These are phyloP conservation scores for Debaryomycetaceae sp. DNA, from an alignment of 1,139 yeast genomes.

Conservation along the genomic window DNA sequence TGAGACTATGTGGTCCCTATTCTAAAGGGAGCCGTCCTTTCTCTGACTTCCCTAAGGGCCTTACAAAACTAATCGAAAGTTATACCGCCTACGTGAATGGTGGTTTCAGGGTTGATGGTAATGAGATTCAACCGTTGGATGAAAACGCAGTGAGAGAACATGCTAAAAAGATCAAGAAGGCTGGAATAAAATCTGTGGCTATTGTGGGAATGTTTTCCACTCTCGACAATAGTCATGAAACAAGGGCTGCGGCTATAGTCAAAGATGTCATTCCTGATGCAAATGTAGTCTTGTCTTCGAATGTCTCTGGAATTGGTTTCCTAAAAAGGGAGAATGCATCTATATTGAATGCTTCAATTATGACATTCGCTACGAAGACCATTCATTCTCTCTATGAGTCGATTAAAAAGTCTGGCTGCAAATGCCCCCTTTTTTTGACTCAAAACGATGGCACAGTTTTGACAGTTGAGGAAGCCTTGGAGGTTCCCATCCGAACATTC, in stretches of 20 bases:
- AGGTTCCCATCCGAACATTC: constrained; percentile 36
- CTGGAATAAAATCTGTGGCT: constrained; percentile 29
- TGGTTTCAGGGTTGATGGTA: constrained; percentile 39
- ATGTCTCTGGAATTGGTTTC: constrained; percentile 36
- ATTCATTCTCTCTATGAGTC: constrained; percentile 32
- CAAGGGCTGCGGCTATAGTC: constrained; percentile 23
- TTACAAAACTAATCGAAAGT: constrained; percentile 25
- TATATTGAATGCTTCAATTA: constrained; percentile 39
- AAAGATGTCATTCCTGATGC: constrained; percentile 23
- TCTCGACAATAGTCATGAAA: constrained; percentile 31
- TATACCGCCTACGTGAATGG: constrained; percentile 30
- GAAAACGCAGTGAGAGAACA: constrained; percentile 25
- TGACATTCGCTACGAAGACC: constrained; percentile 32
- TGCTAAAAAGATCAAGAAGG: constrained; percentile 20
- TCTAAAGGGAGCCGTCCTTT: constrained; percentile 32
- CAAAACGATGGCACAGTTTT: constrained; percentile 44
- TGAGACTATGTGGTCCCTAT: constrained; percentile 37
- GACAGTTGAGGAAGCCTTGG: constrained; percentile 28
- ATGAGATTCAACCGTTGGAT: constrained; percentile 24
- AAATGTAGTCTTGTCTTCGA: constrained; percentile 30
- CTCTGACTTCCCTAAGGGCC: constrained; percentile 36
- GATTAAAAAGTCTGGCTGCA: constrained; percentile 22
- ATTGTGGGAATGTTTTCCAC: constrained; percentile 38
- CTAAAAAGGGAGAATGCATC: constrained; percentile 42
- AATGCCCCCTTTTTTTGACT: constrained; percentile 34